Conservation (phyloP, 2,329 filamentous ascomycete species). For the Calonectria montana region DNA sequence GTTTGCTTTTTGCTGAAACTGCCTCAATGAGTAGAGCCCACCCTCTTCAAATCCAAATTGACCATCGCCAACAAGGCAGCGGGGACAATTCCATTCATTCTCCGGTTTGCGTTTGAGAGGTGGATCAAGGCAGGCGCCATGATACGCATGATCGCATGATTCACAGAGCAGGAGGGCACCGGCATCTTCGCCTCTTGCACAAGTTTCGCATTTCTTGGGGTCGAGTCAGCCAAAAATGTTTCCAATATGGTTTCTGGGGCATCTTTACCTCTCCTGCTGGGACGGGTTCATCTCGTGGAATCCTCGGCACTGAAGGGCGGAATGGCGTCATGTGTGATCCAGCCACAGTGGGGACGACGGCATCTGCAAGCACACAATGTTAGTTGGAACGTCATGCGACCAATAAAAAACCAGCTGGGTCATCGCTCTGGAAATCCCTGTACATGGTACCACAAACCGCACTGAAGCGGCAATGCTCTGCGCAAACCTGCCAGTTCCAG, state of each 20-base stretch:
- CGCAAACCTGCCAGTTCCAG: slow-evolving; percentile 24
- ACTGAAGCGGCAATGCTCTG: slow-evolving; percentile 35
- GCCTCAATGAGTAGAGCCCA: slow-evolving; percentile 91
- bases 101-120: slow-evolving; percentile 82
- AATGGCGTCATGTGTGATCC: slow-evolving; percentile 98
- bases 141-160: slow-evolving; percentile 89
- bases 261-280: slow-evolving; percentile 54
- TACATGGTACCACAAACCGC: slow-evolving; percentile 26
- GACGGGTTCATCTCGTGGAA: slow-evolving; percentile 65
- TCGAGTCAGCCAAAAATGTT: slow-evolving; percentile 21
- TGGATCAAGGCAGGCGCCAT: slow-evolving; percentile 89
- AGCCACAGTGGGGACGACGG: slow-evolving; percentile 81
- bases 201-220: slow-evolving; percentile 81
- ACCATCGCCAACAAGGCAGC: slow-evolving; percentile 94
- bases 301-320: slow-evolving; percentile 80
- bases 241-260: slow-evolving; percentile 36
- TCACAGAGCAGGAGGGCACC: slow-evolving; percentile 84
- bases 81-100: slow-evolving; percentile 94
- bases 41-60: slow-evolving; percentile 99
- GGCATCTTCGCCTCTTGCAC: slow-evolving; percentile 80
- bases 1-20: slow-evolving; percentile 96
- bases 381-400: slow-evolving; percentile 28
- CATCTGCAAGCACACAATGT: slow-evolving; percentile 52
- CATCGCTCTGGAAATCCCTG: slow-evolving; percentile 42
- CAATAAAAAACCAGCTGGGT: slow-evolving; percentile 35